phyloP scores from a whole-genome alignment of 306 rosid genomes.

The Glycine latifolia region DNA sequence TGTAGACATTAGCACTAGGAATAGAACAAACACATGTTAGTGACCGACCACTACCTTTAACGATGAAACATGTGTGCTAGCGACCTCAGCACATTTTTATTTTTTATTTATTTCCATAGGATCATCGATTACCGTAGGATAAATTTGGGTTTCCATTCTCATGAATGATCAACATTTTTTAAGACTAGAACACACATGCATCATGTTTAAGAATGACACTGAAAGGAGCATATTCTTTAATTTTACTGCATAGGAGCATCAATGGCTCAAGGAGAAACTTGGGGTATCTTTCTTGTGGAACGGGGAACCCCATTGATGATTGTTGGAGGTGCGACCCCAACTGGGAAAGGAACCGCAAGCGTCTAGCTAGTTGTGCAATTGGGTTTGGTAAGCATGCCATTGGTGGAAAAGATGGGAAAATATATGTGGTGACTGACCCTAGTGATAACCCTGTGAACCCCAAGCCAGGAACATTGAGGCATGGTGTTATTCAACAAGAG shows the following conservation, averaged over 20 bases:
- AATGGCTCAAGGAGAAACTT: conserved; percentile 65
- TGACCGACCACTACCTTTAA: background rate
- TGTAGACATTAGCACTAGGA: too few species aligned
- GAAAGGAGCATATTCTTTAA: background rate
- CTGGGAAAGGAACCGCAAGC: conserved; percentile 77
- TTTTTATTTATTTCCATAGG: background rate
- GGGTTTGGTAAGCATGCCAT: conserved; percentile 82
- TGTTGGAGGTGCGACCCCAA: conserved; percentile 91
- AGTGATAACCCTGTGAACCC: conserved; percentile 69
- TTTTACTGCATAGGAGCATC: conserved; percentile 51
- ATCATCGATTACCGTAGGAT: too few species aligned
- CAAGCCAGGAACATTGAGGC: conserved; percentile 71
- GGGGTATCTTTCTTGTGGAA: conserved; percentile 66
- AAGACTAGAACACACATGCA: background rate
- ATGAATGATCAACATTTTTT: background rate
- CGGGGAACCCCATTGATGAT: conserved; percentile 89
- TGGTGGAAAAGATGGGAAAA: conserved; percentile 76
- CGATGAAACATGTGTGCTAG: background rate
- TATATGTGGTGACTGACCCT: conserved; percentile 72
- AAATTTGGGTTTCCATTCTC: background rate
- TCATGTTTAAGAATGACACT: background rate
- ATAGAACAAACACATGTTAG: background rate
- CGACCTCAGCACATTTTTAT: background rate
- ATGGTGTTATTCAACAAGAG: conserved; percentile 73
- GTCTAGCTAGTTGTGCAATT: conserved; percentile 73